These are phyloP conservation scores for Trametes meyenii DNA, from an alignment of 768 basidiomycete genomes.

Conservation along the genomic window DNA sequence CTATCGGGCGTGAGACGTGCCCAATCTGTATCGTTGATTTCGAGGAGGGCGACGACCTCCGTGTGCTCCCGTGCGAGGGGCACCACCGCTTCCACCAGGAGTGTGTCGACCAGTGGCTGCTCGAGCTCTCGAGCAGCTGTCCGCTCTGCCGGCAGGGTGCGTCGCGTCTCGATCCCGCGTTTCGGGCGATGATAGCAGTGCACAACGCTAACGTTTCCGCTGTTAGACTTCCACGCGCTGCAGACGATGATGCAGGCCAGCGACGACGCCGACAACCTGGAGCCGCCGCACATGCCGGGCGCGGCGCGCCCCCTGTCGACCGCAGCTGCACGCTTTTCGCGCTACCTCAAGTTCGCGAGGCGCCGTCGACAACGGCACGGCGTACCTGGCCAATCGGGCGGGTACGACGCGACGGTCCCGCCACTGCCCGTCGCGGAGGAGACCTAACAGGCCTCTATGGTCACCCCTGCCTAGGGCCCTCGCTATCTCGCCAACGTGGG, in stretches of 20 bases:
- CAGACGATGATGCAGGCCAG: slow-evolving; percentile 36
- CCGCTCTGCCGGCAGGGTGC: slow-evolving; percentile 90
- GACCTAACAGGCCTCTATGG: not conserved
- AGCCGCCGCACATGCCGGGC: slow-evolving; percentile 25
- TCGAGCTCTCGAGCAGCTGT: slow-evolving; percentile 88
- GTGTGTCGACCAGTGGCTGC: slow-evolving; percentile 93
- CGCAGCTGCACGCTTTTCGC: slow-evolving; percentile 35
- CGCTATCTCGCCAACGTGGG: too few relatives aligned
- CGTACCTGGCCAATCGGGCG: slow-evolving; percentile 17
- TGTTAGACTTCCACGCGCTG: slow-evolving; percentile 38
- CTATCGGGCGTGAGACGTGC: slow-evolving; percentile 83
- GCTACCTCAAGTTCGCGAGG: slow-evolving; percentile 37
- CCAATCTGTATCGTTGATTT: slow-evolving; percentile 96
- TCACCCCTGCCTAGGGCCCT: too few relatives aligned
- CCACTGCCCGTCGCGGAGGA: slow-evolving; percentile 29
- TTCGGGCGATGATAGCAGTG: not conserved
- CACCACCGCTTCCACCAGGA: slow-evolving; percentile 87
- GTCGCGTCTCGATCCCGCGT: slow-evolving; percentile 20
- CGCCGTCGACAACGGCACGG: slow-evolving; percentile 26
- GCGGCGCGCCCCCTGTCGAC: slow-evolving; percentile 26
- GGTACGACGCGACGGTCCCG: slow-evolving; percentile 32
- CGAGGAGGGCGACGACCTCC: slow-evolving; percentile 89
- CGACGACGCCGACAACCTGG: slow-evolving; percentile 23
- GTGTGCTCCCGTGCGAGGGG: slow-evolving; percentile 89
- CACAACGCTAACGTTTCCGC: not conserved